Evolutionary conservation across 2,329 filamentous ascomycete species (phyloP), one percentile per base, ranked within the genome.

Genomic region (Claviceps arundinis): DNA sequence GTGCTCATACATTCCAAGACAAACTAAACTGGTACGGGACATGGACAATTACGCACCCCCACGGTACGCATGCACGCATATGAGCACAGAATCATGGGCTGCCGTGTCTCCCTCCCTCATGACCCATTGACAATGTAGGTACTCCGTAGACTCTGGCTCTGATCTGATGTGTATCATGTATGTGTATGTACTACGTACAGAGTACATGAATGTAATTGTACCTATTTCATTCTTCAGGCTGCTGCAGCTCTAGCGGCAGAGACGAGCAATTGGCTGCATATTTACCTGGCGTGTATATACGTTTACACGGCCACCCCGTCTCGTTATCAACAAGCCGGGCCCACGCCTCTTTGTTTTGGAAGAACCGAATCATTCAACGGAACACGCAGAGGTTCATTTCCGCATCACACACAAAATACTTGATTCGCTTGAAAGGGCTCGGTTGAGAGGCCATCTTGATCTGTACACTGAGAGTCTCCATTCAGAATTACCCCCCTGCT

Each of bases 311-410:
- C 45, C 45, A 48, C 47, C 51, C 41, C 41, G 38, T 47, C 47
- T 42, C 51, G 26, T 47, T 22, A 17, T 51, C 34, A 51, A n/a
- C 41, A 22, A 47, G 37, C 26, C 37, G 17, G 17, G 19, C 42
- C 5, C 26, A 30, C 45, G 37, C 30, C 43, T 47, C 16, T 44
- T 47, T 16, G 30, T 14, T 48, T n/a, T 49, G 47, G 22, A 49
- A 49, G 47, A 47, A 24, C 51, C 51, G 47, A 52, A 52, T 48
- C 14, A 22, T 30, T 22, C 30, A 30, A 30, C 26, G 26, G 26
- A 30, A 30, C 8, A 30, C 8, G 26, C 26, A 9, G 26, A 30
- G 26, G 3, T 30, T 30, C 26, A 30, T 30, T 30, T 30, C 26
- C 26, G 4, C 26, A 30, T 30, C 26, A 9, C 26, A 3, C 26